Conservation (phyloP, 2,329 filamentous ascomycete species). For the Rhinocladiella similis region DNA sequence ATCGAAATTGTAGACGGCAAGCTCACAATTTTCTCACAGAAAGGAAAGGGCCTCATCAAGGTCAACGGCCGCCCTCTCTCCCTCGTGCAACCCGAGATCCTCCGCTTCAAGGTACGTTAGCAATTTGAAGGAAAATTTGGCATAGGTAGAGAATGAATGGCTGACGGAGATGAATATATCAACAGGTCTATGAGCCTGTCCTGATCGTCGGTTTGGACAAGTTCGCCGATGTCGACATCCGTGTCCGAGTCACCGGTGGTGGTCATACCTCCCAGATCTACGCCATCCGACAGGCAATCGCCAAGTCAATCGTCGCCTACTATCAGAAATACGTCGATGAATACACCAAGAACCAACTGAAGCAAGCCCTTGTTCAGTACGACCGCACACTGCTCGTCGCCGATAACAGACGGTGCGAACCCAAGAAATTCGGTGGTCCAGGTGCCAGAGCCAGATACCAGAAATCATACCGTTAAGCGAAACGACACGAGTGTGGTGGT, state of each 20-base stretch:
- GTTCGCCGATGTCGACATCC: slow-evolving; percentile 95
- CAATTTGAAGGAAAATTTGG: neutral
- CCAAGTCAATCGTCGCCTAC: slow-evolving; percentile 96
- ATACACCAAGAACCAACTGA: slow-evolving; percentile 99
- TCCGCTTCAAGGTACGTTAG: slow-evolving; percentile 84
- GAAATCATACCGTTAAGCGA: slow-evolving; percentile 94
- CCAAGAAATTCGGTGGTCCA: slow-evolving; percentile 85
- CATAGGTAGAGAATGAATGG: neutral
- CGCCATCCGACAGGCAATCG: slow-evolving; percentile 97
- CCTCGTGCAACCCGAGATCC: slow-evolving; percentile 92
- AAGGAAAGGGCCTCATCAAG: slow-evolving; percentile 90
- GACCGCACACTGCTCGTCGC: slow-evolving; percentile 97
- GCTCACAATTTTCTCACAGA: slow-evolving; percentile 44
- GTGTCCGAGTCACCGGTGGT: slow-evolving; percentile 93
- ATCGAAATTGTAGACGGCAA: slow-evolving; percentile 4
- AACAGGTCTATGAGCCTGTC: slow-evolving; percentile 93
- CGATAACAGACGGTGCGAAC: slow-evolving; percentile 98
- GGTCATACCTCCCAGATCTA: slow-evolving; percentile 98
- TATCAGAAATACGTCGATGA: slow-evolving; percentile 99
- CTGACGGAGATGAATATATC: slow-evolving; percentile 1
- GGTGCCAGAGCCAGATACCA: slow-evolving; percentile 97
- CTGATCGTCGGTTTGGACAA: slow-evolving; percentile 97
- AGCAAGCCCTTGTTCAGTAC: slow-evolving; percentile 94
- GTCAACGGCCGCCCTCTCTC: slow-evolving; percentile 96
- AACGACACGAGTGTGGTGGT: neutral